phyloP scores from a whole-genome alignment of 2,329 filamentous ascomycete genomes.

The Trichoderma hamatum region DNA sequence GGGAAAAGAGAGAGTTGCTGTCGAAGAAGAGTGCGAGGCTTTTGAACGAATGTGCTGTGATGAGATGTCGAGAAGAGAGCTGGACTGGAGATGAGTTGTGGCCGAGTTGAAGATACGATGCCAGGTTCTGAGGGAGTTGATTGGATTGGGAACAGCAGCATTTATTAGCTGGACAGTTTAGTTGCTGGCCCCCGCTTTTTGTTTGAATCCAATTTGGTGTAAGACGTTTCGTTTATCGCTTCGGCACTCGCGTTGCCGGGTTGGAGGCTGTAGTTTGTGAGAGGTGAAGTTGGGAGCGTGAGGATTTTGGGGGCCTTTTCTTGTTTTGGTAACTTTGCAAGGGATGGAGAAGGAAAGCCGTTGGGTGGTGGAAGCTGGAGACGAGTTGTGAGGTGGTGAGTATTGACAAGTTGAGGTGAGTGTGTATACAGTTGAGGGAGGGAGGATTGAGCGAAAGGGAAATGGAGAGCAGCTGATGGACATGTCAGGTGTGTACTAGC shows the following conservation, averaged over 20 bases:
- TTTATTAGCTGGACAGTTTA: neutral
- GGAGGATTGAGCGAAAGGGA: no score
- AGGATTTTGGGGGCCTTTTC: neutral
- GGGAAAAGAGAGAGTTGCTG: neutral
- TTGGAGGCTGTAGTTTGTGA: neutral
- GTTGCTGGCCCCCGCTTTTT: neutral
- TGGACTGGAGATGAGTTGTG: neutral
- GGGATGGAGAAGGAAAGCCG: neutral
- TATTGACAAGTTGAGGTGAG: no score
- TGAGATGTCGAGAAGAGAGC: neutral
- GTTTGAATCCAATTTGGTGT: neutral
- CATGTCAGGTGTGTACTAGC: no score
- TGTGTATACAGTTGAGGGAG: no score
- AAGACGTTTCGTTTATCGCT: neutral
- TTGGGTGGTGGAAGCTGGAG: neutral
- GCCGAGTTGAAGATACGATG: neutral
- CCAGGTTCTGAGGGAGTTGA: neutral
- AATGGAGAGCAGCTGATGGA: no score
- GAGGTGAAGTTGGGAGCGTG: neutral
- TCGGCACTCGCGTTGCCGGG: neutral
- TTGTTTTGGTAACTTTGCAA: neutral
- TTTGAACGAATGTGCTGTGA: neutral
- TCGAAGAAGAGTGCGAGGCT: neutral
- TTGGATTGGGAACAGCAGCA: neutral
- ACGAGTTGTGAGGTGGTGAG: no score